Conservation (phyloP, 352 stramenopile genomes). For the Thalassiosira mediterranea region DNA sequence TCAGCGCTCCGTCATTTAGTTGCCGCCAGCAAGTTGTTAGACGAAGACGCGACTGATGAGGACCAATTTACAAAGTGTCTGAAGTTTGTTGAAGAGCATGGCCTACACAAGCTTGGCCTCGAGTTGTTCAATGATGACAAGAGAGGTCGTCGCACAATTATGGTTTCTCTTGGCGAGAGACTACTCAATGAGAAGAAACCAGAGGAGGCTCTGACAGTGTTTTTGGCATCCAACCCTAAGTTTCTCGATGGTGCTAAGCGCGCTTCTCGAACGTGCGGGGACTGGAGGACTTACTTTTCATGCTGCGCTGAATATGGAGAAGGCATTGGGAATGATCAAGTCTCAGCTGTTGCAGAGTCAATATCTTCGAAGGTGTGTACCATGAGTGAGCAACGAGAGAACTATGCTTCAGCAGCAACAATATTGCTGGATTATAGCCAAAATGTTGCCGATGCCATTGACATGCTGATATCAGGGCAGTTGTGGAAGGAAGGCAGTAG, state of each 20-base stretch:
- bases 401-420: constrained; percentile 62
- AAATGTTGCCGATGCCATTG: constrained; percentile 67
- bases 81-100: constrained; percentile 72
- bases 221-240: constrained; percentile 61
- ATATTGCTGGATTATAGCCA: constrained; percentile 79
- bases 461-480: constrained; percentile 72
- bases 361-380: constrained; percentile 42
- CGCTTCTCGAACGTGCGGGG: constrained; percentile 56
- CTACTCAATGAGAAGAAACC: constrained; percentile 60
- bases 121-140: constrained; percentile 66
- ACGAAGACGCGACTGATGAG: constrained; percentile 25
- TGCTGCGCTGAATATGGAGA: constrained; percentile 42
- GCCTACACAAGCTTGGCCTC: constrained; percentile 69
- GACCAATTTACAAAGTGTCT: constrained; percentile 69
- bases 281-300: constrained; percentile 80
- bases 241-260: constrained; percentile 67
- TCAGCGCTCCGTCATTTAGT: constrained; percentile 72
- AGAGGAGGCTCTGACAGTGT: constrained; percentile 65
- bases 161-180: constrained; percentile 67
- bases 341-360: constrained; percentile 44
- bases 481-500: constrained; percentile 75
- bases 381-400: constrained; percentile 43
- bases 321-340: constrained; percentile 48
- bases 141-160: constrained; percentile 40
- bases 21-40: constrained; percentile 34